Evolutionary conservation across 495 filamentous ascomycete species (phyloP), one percentile per base, ranked within the genome.

Genomic region (Lasiosphaeriaceae sp.): DNA sequence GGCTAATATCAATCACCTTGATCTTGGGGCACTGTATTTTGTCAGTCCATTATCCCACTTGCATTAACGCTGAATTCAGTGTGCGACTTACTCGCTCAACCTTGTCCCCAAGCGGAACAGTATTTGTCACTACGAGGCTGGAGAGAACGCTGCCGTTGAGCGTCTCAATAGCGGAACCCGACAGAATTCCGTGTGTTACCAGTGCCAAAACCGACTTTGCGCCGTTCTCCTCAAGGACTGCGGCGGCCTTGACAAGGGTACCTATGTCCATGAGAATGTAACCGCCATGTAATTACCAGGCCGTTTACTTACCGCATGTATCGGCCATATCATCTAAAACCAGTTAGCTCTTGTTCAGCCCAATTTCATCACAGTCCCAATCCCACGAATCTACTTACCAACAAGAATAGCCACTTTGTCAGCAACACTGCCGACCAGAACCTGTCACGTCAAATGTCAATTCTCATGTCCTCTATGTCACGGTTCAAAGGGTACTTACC

Each of bases 121-220:
- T 98, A 74, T 98, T 98, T 29, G 95, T 97, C 50, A 97, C 93
- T 14, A 97, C 91, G 7, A 98, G 71, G 54, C 85, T 85, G 56
- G 76, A 83, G 61, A 97, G 73, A 59, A 81, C 77, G 68, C 91
- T 96, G 59, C 81, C 82, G 70, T 97, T 97, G 57, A 98, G 77
- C 39, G 84, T 92, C 71, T 93, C 88, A 54, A 96, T 93, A 26
- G 94, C 94, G 62, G 90, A 89, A 3, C 94, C 94, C 56, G 88
- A 92, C 29, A 98, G 76, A 56, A 97, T 97, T 31, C 92, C 94
- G 70, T 97, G 94, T 2, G 94, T 97, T 50, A 97, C 95, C 54
- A 98, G 91, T 31, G 95, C 94, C 52, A 96, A 86, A 50, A 93
- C 90, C 64, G 93, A 85, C 58, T 82, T 83, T 0, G 94, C 94